Conservation (phyloP, 768 basidiomycete species). For the Filobasidium floriforme region DNA sequence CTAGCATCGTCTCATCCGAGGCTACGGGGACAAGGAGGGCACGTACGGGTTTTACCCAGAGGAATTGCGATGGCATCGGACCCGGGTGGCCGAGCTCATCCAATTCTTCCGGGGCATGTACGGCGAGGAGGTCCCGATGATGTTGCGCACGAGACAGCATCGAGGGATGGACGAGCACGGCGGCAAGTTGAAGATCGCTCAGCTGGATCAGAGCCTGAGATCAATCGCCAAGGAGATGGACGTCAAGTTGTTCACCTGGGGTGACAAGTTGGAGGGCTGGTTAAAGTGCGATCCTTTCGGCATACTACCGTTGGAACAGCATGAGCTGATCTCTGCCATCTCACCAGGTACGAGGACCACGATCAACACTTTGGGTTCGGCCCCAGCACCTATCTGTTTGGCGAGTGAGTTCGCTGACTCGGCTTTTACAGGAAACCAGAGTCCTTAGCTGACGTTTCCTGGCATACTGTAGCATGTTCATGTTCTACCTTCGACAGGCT, state of each 20-base stretch:
- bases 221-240: constrained; percentile 26
- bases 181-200: constrained; percentile 25
- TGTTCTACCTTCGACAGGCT: constrained; percentile 27
- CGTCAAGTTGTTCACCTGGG: constrained; percentile 19
- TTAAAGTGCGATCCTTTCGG: not conserved
- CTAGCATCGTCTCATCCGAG: too few species aligned
- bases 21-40: not conserved
- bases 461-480: constrained; percentile 17
- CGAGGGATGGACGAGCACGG: constrained; percentile 16
- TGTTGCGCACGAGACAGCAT: constrained; percentile 26
- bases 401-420: constrained; percentile 23
- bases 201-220: constrained; percentile 27
- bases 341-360: constrained; percentile 25
- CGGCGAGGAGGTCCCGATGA: constrained; percentile 19
- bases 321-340: not conserved
- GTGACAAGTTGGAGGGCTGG: constrained; percentile 19
- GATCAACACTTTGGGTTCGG: constrained; percentile 28
- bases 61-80: constrained; percentile 27
- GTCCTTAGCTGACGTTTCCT: not conserved
- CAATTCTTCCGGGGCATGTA: constrained; percentile 19
- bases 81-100: constrained; percentile 20
- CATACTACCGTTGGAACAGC: not conserved
- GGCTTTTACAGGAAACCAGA: not conserved
- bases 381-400: constrained; percentile 27
- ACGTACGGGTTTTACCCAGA: constrained; percentile 20